Conservation (phyloP, 768 basidiomycete species). For the Lenzites betulinus region DNA sequence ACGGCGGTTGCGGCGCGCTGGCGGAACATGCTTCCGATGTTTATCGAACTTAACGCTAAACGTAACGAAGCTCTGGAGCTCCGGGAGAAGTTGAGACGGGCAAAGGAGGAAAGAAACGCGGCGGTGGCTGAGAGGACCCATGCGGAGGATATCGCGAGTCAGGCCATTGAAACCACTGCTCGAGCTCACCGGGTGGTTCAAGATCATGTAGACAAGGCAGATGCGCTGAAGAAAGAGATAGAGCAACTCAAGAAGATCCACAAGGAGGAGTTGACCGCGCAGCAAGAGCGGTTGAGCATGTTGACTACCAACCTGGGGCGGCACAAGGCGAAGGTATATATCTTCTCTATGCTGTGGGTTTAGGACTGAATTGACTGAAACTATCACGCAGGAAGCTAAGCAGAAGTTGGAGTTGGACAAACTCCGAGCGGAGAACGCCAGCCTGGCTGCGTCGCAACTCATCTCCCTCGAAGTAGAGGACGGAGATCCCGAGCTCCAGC, state of each 20-base stretch:
- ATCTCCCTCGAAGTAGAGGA: not conserved
- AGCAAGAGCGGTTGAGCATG: not conserved
- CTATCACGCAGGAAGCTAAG: constrained; percentile 1
- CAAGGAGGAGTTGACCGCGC: not conserved
- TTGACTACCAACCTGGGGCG: not conserved
- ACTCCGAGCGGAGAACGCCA: not conserved
- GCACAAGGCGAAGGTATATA: constrained; percentile 2
- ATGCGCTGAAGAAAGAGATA: not conserved
- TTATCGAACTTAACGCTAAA: not conserved
- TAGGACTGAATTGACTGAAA: too few relatives aligned
- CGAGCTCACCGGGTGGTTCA: not conserved
- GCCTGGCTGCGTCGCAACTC: not conserved
- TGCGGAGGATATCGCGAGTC: not conserved
- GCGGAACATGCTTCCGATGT: constrained; percentile 7
- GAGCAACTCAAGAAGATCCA: not conserved
- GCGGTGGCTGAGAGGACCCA: not conserved
- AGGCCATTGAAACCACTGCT: constrained; percentile 1
- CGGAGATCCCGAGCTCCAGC: not conserved
- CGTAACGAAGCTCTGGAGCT: not conserved
- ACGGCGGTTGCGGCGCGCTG: constrained; percentile 9
- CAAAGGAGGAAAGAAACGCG: not conserved
- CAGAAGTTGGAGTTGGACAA: constrained; percentile 9
- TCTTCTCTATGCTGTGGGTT: too few relatives aligned
- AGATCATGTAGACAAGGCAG: not conserved
- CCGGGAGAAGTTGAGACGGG: not conserved